phyloP scores from a whole-genome alignment of 768 basidiomycete species.

The Lyophyllum atratum region DNA sequence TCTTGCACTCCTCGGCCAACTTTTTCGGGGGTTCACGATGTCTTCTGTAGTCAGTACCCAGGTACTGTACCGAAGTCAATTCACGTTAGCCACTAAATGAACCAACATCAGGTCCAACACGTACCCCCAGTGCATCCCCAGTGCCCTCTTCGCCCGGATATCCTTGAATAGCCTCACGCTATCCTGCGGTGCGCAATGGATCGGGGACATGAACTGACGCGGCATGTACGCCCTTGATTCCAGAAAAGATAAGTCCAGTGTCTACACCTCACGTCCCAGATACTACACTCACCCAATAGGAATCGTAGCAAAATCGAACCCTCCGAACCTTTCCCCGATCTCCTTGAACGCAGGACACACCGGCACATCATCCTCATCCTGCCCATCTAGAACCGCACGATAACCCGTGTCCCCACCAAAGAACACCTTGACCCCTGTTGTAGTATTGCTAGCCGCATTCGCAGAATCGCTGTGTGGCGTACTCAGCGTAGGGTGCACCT shows the following conservation, averaged over 20 bases:
- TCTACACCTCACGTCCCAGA: not conserved
- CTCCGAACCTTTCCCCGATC: conserved; percentile 63
- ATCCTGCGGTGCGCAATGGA: conserved; percentile 70
- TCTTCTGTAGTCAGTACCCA: conserved; percentile 57
- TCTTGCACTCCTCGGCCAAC: conserved; percentile 53
- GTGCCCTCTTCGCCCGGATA: conserved; percentile 54
- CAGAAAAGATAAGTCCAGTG: not conserved
- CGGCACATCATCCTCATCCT: conserved; percentile 53
- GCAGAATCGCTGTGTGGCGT: not conserved
- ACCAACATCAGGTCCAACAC: conserved; percentile 12
- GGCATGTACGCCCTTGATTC: conserved; percentile 60
- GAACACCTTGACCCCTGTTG: conserved; percentile 39
- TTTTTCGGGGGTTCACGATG: conserved; percentile 60
- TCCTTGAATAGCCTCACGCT: conserved; percentile 70
- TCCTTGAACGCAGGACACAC: conserved; percentile 74
- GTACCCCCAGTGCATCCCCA: conserved; percentile 76
- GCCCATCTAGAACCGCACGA: conserved; percentile 44
- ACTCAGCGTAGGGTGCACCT: conserved; percentile 34
- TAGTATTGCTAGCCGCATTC: not conserved
- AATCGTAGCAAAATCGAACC: conserved; percentile 69
- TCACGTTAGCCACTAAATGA: not conserved
- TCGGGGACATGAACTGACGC: conserved; percentile 53
- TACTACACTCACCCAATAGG: conserved; percentile 54
- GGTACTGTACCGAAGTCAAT: conserved; percentile 32
- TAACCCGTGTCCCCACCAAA: conserved; percentile 78